Base-by-base conservation (phyloP, 805 yeast genomes). In the Yarrowia porcina region DNA sequence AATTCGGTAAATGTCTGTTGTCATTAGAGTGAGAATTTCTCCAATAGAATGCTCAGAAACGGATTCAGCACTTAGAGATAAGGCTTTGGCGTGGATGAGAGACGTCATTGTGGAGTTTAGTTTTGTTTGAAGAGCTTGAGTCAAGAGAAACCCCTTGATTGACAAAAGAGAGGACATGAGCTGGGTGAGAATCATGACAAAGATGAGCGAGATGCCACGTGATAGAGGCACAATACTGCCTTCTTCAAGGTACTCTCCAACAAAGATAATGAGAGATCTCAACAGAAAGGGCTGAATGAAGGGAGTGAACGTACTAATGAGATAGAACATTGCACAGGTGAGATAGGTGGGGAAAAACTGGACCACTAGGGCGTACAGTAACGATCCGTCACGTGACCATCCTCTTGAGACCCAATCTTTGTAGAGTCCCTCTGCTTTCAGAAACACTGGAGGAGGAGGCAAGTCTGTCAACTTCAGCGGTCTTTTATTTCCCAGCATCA, bases 1-100 rank as follows among this genome's bases (percentile, higher is more conserved):
- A 63, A 92, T 77, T 75, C 97, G 83, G 75, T 89, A 96, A 2
- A 91, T 85, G 76, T 92, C 98, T 44, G 92, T 96, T 59, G 96
- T 86, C 97, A 92, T 91, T 69, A 92, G 79, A 71, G 91, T 92
- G 63, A 92, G 97, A 67, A 93, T 89, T 73, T 91, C 97, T 71
- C 98, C 98, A 6, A 96, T 89, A 27, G 90, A 83, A 41, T 90
- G 83, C 21, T 80, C 78, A 32, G 79, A 78, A 64, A 86, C 81
- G 9, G 90, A 83, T 52, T 84, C 86, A 9, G 84, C 80, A 1
- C 96, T 84, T n/a, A 91, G 74, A 25, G 72, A 77, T 62, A 91
- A 77, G 0, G 94, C 80, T 72, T 91, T 91, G 45, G 82, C 81
- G 72, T 87, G 91, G 18, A 90, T 76, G 66, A 89, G 71, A n/a